A percentile compares a stretch with the other conserved stretches of the same genome.
Evolutionary conservation across 2,329 filamentous ascomycete genomes (phyloP).

Genomic region (Penicillium decumbens): DNA sequence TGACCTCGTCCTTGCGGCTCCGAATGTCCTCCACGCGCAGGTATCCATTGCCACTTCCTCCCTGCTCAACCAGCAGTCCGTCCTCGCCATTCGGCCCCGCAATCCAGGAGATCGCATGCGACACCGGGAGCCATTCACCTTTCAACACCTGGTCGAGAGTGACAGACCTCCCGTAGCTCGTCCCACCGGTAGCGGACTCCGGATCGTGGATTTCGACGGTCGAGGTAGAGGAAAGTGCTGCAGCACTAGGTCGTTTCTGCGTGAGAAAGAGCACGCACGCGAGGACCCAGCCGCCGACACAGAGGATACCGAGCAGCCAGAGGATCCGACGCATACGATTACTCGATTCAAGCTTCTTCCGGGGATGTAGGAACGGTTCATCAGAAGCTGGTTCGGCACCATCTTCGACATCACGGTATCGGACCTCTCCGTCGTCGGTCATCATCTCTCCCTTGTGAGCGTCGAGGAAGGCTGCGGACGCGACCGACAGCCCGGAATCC

Average conservation of each 20-base stretch:
- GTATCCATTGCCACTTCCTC: constrained; percentile 60
- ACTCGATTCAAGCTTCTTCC: constrained; percentile 24
- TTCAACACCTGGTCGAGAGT: constrained; percentile 41
- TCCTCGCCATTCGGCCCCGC: constrained; percentile 55
- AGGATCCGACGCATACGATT: constrained; percentile 36
- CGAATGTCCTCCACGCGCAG: constrained; percentile 84
- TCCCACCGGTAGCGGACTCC: constrained; percentile 28
- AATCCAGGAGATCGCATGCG: constrained; percentile 46
- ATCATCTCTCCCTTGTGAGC: constrained; percentile 21
- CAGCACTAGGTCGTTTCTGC: constrained; percentile 31
- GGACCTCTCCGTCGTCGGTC: constrained; percentile 7
- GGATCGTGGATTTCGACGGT: constrained; percentile 26
- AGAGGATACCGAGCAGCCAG: constrained; percentile 41
- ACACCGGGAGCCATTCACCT: constrained; percentile 36
- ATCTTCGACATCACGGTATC: constrained; percentile 38
- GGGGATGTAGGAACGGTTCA: constrained; percentile 24
- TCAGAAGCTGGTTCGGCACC: constrained; percentile 23
- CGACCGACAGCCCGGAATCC: constrained; percentile 35
- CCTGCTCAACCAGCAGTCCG: constrained; percentile 73
- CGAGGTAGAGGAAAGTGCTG: constrained; percentile 24
- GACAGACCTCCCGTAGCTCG: constrained; percentile 40
- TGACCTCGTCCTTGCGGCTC: constrained; percentile 46
- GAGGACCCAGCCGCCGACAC: constrained; percentile 44
- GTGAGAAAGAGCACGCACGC: constrained; percentile 43
- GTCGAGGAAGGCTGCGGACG: constrained; percentile 28